A percentile compares a stretch with the other conserved stretches of the same genome.
Conservation (phyloP, 371 early-diverging fungal genomes). For the Umbelopsis sp. region DNA sequence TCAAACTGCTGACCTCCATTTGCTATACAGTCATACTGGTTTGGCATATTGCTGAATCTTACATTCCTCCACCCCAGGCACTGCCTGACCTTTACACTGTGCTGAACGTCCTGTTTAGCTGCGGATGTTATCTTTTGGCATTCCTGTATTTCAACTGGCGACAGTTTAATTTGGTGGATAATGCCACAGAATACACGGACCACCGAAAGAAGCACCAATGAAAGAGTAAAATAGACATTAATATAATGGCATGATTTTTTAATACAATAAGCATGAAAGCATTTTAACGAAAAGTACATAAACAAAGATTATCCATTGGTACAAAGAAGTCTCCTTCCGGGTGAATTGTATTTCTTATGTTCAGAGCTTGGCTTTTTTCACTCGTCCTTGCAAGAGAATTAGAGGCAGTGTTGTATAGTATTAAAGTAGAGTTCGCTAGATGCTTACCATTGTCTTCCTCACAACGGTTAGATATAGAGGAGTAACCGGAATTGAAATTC, state of each 20-base stretch:
- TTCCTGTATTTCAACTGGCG: conserved; percentile 70
- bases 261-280: too few relatives aligned
- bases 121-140: conserved; percentile 64
- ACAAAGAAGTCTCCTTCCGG: not conserved
- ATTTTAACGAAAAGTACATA: not conserved
- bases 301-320: not conserved
- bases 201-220: not conserved
- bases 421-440: not conserved
- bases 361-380: not conserved
- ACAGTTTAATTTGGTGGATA: conserved; percentile 36
- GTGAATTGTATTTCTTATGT: not conserved
- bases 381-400: not conserved
- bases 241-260: not conserved
- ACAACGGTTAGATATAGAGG: not conserved
- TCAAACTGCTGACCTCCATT: conserved; percentile 33
- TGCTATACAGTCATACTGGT: conserved; percentile 52
- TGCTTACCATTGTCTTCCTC: not conserved
- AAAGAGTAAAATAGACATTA: not conserved
- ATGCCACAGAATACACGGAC: not conserved
- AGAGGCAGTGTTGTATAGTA: not conserved
- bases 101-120: conserved; percentile 72
- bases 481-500: not conserved
- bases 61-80: conserved; percentile 64
- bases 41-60: conserved; percentile 64
- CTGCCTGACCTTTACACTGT: conserved; percentile 86